Base-by-base conservation (phyloP, 192 early-diverging fungal species). In the Umbelopsis sp. region DNA sequence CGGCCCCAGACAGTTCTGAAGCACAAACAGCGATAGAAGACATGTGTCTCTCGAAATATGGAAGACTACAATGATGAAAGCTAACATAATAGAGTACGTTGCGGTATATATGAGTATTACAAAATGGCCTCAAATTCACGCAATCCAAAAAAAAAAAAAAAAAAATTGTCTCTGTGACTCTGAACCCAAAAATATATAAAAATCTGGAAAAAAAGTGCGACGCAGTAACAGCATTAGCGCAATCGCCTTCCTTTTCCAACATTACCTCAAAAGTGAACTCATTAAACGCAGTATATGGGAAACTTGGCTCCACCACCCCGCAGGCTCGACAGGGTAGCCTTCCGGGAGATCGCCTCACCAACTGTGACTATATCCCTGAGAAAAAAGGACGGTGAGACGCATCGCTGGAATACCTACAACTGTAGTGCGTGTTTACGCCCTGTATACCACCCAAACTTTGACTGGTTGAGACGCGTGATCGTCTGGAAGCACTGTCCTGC, bases 361-460 rank as follows among this genome's bases (percentile, higher is more conserved):
- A 62, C 56, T 62, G 56, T 62, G 56, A 62, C 56, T 62, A 62
- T 62, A 62, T 62, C 56, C 56, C 56, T 62, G 56, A 62, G 56
- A 62, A 26, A 16, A 26, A 62, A 62, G 56, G 56, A 29, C 56
- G 56, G 56, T 62, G 56, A 62, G 56, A 62, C 56, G 9, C 24
- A 17, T 3, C 56, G 56, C 12, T 62, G 56, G 56, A 62, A 62
- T 34, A 62, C 56, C 4, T 62, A 62, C 31, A 62, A 62, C 14
- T 62, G 56, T 32, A 62, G 56, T 17, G 56, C 56, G 12, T 62
- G 56, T 62, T 62, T 62, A 62, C 56, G 56, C 16, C 56, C 56
- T 34, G 56, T 62, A 20, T 62, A 62, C 26, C 56, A 62, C n/a
- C 26, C 8, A 34, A 11, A 31, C 14, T 32, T 29, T 17, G 56